A percentile compares a stretch with the other conserved stretches of the same genome.
Conservation (phyloP, 2,329 filamentous ascomycete genomes). For the Ploettnerulaceae sp. region DNA sequence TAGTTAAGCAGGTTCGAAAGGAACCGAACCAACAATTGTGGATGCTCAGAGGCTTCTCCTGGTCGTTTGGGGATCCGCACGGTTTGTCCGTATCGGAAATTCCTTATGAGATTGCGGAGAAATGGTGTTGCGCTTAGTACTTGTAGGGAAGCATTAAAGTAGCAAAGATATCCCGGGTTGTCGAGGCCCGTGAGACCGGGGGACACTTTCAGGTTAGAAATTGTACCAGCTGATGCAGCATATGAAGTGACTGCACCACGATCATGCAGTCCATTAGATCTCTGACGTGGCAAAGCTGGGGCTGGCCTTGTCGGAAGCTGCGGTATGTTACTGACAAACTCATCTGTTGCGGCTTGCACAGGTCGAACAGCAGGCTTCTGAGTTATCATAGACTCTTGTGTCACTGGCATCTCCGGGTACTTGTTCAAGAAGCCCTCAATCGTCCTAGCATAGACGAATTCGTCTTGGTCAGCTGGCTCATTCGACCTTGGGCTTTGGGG, state of each 20-base stretch:
- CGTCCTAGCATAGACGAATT: slow-evolving; percentile 56
- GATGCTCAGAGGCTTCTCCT: slow-evolving; percentile 47
- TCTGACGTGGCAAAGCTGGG: slow-evolving; percentile 53
- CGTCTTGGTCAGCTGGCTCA: slow-evolving; percentile 39
- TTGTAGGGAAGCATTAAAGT: slow-evolving; percentile 88
- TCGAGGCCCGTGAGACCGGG: slow-evolving; percentile 67
- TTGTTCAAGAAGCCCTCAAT: slow-evolving; percentile 81
- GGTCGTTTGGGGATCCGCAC: slow-evolving; percentile 60
- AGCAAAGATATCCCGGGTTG: slow-evolving; percentile 82
- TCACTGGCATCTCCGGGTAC: slow-evolving; percentile 66
- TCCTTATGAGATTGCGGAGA: slow-evolving; percentile 61
- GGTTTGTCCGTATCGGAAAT: slow-evolving; percentile 47
- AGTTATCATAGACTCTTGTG: slow-evolving; percentile 56
- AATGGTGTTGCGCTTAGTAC: slow-evolving; percentile 69
- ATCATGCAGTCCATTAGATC: slow-evolving; percentile 77
- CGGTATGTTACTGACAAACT: slow-evolving; percentile 30
- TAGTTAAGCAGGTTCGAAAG: slow-evolving; percentile 52
- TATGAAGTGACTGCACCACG: slow-evolving; percentile 36
- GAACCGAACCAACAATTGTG: slow-evolving; percentile 56
- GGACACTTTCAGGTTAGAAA: slow-evolving; percentile 40
- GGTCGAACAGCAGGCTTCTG: slow-evolving; percentile 3
- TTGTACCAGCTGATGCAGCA: slow-evolving; percentile 34
- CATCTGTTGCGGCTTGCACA: slow-evolving; percentile 21
- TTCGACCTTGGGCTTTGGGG: slow-evolving; percentile 34
- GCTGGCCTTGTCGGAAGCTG: slow-evolving; percentile 40